Evolutionary conservation across 1,139 yeast genomes (phyloP), one percentile per base, ranked within the genome.

Genomic region (Taiozyma sp.): DNA sequence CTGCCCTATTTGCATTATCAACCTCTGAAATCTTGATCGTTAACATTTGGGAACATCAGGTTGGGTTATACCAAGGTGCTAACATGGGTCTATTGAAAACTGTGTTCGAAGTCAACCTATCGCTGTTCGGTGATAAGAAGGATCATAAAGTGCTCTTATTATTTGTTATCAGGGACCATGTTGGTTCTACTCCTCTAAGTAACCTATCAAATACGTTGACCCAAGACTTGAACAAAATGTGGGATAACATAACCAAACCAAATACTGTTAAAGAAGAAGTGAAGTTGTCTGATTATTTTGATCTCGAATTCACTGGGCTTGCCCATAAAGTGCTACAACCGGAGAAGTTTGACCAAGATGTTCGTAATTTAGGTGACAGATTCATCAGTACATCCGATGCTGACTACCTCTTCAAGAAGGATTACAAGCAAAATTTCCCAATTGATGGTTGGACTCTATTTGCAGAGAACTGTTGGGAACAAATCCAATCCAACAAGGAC

Each of bases 31-130:
- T 92, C 3, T 76, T 93, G 62, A 91, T 93, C 55, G 86, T 93
- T 50, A 93, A 93, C 68, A 83, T 93, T 67, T 93, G 99, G 98
- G 99, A 93, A 68, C 88, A 90, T 60, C 99, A 93, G 67, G 92
- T 93, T 51, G 99, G 99, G 6, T 75, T 95, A 49, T 93, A 93
- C 65, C 98, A 93, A 66, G 99, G 99, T 47, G 97, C 98, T 28
- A 93, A 93, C 64, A 87, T 93, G 97, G 99, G 96, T 1, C 73
- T 93, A 49, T 76, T 93, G 59, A 92, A 91, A 66, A 93, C 99
- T 0, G 99, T 93, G 4, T 92, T 93, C 71, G 99, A 93, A 65
- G 99, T 93, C 38, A 93, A 95, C 66, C 73, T 93, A 57, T 81
- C 96, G 4, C 73, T 95, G 44, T 93, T 93, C 68, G 74, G 73